Evolutionary conservation across 306 rosid species (phyloP).

Genomic region (Casuarina equisetifolia): DNA sequence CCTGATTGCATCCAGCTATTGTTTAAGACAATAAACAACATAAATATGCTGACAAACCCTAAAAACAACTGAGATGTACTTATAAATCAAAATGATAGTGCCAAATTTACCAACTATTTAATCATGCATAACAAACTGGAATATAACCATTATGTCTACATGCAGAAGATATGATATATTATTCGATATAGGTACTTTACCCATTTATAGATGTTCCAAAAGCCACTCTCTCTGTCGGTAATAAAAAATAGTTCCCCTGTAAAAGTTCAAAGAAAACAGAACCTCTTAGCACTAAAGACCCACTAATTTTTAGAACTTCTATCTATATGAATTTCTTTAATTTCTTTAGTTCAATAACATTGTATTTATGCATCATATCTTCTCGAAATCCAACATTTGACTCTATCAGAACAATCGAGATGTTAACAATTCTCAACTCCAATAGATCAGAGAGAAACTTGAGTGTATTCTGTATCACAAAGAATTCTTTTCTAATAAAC

Average conservation of each 20-base stretch:
- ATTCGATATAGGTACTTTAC: conserved; percentile 38
- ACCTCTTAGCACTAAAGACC: conserved; percentile 14
- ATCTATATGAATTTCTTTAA: neutral
- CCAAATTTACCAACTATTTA: neutral
- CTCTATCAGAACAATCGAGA: neutral
- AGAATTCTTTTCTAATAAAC: neutral
- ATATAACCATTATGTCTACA: neutral
- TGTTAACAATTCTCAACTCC: neutral
- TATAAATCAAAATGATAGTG: neutral
- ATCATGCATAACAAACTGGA: neutral
- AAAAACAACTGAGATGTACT: neutral
- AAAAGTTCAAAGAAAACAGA: conserved; percentile 25
- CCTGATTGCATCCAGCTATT: neutral
- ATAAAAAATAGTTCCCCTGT: conserved; percentile 89
- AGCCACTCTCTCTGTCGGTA: conserved; percentile 78
- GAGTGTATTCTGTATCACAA: conserved; percentile 1
- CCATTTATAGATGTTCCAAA: conserved; percentile 96
- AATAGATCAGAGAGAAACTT: conserved; percentile 4
- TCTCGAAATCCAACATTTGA: neutral
- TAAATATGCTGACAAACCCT: neutral
- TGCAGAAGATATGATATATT: neutral
- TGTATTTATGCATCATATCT: conserved; percentile 4
- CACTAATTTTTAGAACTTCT: conserved; percentile 1
- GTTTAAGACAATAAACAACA: neutral
- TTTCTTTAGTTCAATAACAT: neutral